phyloP scores from a whole-genome alignment of 495 filamentous ascomycete species.

The Aspergillus haitiensis region DNA sequence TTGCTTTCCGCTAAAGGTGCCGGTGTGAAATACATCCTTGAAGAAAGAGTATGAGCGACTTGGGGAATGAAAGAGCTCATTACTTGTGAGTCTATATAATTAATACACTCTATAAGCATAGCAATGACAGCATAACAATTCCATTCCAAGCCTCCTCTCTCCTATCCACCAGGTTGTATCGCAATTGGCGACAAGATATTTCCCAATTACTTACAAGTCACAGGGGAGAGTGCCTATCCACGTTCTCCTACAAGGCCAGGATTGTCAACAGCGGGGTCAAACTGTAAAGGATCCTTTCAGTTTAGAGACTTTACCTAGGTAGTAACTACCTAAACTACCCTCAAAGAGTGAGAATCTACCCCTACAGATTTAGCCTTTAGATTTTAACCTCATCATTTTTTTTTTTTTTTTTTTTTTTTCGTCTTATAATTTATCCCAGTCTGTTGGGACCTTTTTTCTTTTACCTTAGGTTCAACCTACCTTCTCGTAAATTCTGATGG shows the following conservation, averaged over 20 bases:
- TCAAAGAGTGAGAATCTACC: no score
- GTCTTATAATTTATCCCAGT: no score
- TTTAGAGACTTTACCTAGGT: no score
- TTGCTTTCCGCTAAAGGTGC: no score
- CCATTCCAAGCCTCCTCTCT: not conserved
- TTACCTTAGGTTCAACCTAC: no score
- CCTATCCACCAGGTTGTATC: not conserved
- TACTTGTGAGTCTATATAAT: not conserved
- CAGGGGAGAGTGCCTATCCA: constrained; percentile 6
- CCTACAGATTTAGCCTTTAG: no score
- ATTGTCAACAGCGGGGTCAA: not conserved
- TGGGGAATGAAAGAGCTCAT: not conserved
- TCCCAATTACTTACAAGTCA: constrained; percentile 19
- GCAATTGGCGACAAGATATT: not conserved
- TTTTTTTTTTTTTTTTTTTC: no score
- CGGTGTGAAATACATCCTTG: no score
- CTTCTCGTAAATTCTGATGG: no score
- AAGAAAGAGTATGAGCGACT: not conserved
- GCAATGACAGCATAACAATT: not conserved
- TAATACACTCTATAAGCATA: not conserved
- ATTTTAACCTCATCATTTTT: no score
- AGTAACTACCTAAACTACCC: no score
- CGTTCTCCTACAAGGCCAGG: constrained; percentile 4
- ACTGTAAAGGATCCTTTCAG: not conserved
- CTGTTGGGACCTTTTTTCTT: no score